Base-by-base conservation (phyloP, 257 asterid genomes). In the Capsicum rhomboideum region DNA sequence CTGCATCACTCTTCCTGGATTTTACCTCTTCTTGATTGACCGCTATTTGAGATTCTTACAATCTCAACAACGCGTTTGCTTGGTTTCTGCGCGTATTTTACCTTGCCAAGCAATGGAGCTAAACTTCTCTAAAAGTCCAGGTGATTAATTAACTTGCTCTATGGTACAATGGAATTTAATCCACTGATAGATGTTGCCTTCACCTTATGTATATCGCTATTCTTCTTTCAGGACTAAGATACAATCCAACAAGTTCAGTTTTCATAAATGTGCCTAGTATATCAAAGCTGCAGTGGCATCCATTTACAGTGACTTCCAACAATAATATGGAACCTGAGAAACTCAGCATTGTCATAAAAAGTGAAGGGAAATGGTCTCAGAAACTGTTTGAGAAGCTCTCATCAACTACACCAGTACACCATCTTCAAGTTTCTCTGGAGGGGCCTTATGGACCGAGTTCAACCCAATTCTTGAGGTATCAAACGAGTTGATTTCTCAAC, bases 391-490 rank as follows among this genome's bases (percentile, higher is more conserved):
- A 71, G 54, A 84, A 87, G 82, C 87, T 90, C 63, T 85, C 87
- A 40, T 85, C 86, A 4, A 67, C 89, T 52, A 74, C 21, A 6
- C 56, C 89, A 42, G 66, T 31, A 53, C 91, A 89, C 71, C 90
- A 68, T 84, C 89, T 91, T 80, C 83, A 88, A 86, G 91, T 89
- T 71, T 90, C 92, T 0, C 75, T 88, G 0, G 94, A 93, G 85
- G 97, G 96, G 78, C 97, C 97, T 4, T 89, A 92, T 31, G 93
- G 90, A 55, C 93, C 91, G 80, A 49, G 89, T 52, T 87, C 96
- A 13, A 58, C 90, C 21, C 69, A 72, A 58, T 80, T 80, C 31
- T 44, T 56, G 58, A 81, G 82, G 67, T 84, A 21, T 63, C 40
- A 5, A 61, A 61, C 37, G 6, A 61, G 28, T 11, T 61, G 13